Percentiles rank a stretch among this genome's conserved stretches.
Evolutionary conservation across 345 rosid species (phyloP).

Genomic region (Hibiscus trionum): DNA sequence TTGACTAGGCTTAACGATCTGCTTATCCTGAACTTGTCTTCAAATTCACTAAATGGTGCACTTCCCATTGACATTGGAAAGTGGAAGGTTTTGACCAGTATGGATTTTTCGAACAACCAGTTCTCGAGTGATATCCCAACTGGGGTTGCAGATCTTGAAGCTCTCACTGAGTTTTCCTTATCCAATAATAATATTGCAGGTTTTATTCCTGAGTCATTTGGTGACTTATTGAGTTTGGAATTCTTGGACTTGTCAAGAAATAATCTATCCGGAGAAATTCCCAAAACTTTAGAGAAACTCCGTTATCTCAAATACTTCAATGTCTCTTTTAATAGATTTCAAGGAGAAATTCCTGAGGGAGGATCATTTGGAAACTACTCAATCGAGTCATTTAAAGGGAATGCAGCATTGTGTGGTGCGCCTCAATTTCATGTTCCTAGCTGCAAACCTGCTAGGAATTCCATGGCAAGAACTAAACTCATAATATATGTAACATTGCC

Average conservation of each 20-base stretch:
- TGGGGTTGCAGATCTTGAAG: background rate
- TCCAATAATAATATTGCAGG: slow-evolving; percentile 12
- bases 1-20: slow-evolving; percentile 10
- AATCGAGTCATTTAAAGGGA: slow-evolving; percentile 8
- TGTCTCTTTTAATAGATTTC: slow-evolving; percentile 13
- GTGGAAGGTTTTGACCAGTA: background rate
- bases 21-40: slow-evolving; percentile 5
- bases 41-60: slow-evolving; percentile 9
- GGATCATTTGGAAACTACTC: slow-evolving; percentile 21
- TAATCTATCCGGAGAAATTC: slow-evolving; percentile 18
- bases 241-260: slow-evolving; percentile 19
- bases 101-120: slow-evolving; percentile 16
- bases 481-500: background rate
- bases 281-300: slow-evolving; percentile 12
- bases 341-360: slow-evolving; percentile 12
- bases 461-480: background rate
- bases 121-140: slow-evolving; percentile 14
- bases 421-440: slow-evolving; percentile 4
- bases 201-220: slow-evolving; percentile 9
- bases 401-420: slow-evolving; percentile 9
- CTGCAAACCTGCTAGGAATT: background rate
- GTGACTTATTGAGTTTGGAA: slow-evolving; percentile 7
- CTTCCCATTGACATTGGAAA: slow-evolving; percentile 14
- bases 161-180: slow-evolving; percentile 5
- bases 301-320: background rate